Base-by-base conservation (phyloP, 768 basidiomycete species). In the Russula griseocarnosa region DNA sequence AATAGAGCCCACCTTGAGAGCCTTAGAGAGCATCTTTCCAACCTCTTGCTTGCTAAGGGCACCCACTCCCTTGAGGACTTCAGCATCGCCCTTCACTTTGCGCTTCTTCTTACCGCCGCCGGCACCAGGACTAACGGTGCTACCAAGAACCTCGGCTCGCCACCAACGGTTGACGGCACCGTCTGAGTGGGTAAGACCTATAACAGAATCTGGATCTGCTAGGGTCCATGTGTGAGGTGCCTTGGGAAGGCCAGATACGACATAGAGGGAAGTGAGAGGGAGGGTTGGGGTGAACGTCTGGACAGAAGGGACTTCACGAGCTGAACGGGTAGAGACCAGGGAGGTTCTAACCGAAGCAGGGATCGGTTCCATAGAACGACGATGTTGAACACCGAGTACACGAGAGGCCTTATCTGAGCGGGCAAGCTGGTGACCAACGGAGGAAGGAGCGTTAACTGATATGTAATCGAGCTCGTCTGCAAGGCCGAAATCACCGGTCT, bases 191-290 rank as follows among this genome's bases (percentile, higher is more conserved):
- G 90, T 85, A 56, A 94, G 80, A 54, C 90, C 91, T 55, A 88
- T 76, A 58, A 92, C 87, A 1, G 90, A 83, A 73, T 92, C 90
- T 0, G 87, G 86, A 73, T 94, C 93, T 0, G 90, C 87, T 50
- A 93, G 83, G 20, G 90, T 90, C 92, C 94, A 95, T 13, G 89
- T 92, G 73, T 91, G 85, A 0, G 92, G 91, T 34, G 87, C 87
- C 74, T 94, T 94, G 20, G 92, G 90, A 34, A 96, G 82, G 13
- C 94, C 93, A 1, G 90, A 91, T 34, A 92, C 90, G 69, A 92
- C 87, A 74, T 92, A 92, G 69, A 92, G 84, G 36, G 88, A 90
- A 1, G 90, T 86, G 66, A 92, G 83, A 32, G 90, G 89, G 55
- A 87, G 79, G 30, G 88, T 84, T 14, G 90, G 87, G 11, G 79